These are phyloP conservation scores for Chloroidium sp. DNA, from an alignment of 163 green algal species.

Conservation along the genomic window DNA sequence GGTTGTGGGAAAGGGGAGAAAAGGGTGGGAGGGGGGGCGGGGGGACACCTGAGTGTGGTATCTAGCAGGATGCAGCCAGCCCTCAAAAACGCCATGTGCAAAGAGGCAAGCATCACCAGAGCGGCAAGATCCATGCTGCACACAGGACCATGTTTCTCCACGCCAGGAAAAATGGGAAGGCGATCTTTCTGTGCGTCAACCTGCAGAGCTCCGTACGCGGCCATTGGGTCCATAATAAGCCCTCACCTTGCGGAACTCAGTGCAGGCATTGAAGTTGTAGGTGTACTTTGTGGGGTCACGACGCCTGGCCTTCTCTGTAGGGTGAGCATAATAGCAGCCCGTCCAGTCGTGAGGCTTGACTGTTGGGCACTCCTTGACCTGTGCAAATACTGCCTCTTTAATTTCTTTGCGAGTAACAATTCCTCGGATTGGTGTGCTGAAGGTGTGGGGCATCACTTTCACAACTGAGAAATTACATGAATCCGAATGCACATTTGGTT, in stretches of 20 bases:
- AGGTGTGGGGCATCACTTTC: too few relatives aligned
- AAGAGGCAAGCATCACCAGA: conserved; percentile 66
- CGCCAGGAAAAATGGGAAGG: too few relatives aligned
- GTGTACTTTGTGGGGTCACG: conserved; percentile 56
- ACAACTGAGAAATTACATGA: too few relatives aligned
- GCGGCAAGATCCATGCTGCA: conserved; percentile 53
- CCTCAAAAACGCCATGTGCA: conserved; percentile 85
- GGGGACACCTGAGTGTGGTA: conserved; percentile 64
- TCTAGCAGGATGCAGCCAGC: conserved; percentile 74
- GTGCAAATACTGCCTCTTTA: too few relatives aligned
- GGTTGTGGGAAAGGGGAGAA: background rate
- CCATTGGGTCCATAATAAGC: background rate
- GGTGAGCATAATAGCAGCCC: conserved; percentile 74
- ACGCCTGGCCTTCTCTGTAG: conserved; percentile 67
- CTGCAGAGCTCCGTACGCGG: too few relatives aligned
- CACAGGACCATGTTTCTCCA: too few relatives aligned
- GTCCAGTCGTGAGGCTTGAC: conserved; percentile 81
- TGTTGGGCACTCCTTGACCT: conserved; percentile 60
- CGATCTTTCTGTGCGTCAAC: background rate
- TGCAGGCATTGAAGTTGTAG: conserved; percentile 73
- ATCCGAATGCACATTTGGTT: too few relatives aligned
- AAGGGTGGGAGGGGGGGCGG: background rate
- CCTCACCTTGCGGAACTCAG: conserved; percentile 68
- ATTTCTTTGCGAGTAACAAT: too few relatives aligned
- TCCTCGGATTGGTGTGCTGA: too few relatives aligned